Base-by-base conservation (phyloP, 495 filamentous ascomycete genomes). In the Penicillium bovifimosum region DNA sequence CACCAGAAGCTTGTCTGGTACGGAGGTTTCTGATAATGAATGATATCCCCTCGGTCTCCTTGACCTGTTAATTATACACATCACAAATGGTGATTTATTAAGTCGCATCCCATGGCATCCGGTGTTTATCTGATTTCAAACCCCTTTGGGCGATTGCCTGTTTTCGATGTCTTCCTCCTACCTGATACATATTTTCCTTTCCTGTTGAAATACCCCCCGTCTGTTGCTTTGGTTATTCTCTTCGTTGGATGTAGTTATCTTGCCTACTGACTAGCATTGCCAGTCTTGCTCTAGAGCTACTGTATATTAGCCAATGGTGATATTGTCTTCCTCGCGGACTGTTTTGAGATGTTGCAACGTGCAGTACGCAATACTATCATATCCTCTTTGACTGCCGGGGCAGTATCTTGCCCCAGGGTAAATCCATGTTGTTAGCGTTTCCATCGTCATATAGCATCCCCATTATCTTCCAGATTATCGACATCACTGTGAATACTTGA, bases 1-100 rank as follows among this genome's bases (percentile, higher is more conserved):
- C 24, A 60, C 46, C 17, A 59, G 60, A 50, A 70, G 65, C 41
- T 63, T 61, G 50, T 63, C 65, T 41, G 64, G 64, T 26, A 65
- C 62, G 9, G 61, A 67, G 35, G 55, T 56, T 33, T 70, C 71
- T 42, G 67, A 71, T 45, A 62, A 70, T 41, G 71, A 76, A 50
- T 69, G 63, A 67, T 31, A 33, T 13, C 35, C 35, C 34, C 41
- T 44, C 34, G 13, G 27, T 41, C 20, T 52, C 40, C 16, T 39
- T 20, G 47, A 45, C 36, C 18, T 33, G 41, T 42, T 55, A 38
- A 43, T 42, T 24, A 44, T 18, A 27, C 49, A 47, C 27, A 41
- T 57, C 41, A 60, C 41, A 57, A 54, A 45, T 49, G 50, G 35
- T n/a, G n/a, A 33, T 44, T 40, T 50, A 46, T 60, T n/a, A n/a